Evolutionary conservation across 768 basidiomycete species (phyloP).

Genomic region (Nevesoporus exiguus): DNA sequence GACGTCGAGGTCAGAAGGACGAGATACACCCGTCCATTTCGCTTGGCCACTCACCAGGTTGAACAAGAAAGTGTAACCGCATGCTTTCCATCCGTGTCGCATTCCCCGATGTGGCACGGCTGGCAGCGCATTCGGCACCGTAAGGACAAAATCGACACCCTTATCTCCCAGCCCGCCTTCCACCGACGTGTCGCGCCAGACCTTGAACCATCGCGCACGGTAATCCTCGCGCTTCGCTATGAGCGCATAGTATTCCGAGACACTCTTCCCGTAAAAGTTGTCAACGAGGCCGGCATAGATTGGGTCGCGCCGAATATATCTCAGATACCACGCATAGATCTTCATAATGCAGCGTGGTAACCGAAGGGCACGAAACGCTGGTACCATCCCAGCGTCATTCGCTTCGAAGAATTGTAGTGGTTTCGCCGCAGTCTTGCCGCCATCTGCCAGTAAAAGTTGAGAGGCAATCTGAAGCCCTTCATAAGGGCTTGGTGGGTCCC

Average conservation of each 20-base stretch:
- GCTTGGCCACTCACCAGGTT: slow-evolving; percentile 47
- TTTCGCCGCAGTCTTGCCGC: slow-evolving; percentile 36
- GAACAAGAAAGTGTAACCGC: slow-evolving; percentile 64
- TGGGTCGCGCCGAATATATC: slow-evolving; percentile 49
- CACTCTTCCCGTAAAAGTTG: slow-evolving; percentile 45
- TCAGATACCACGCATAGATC: slow-evolving; percentile 49
- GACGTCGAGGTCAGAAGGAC: background rate
- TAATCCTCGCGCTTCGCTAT: slow-evolving; percentile 45
- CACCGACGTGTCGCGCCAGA: slow-evolving; percentile 28
- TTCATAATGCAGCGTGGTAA: slow-evolving; percentile 46
- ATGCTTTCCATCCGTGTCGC: slow-evolving; percentile 54
- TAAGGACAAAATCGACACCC: slow-evolving; percentile 60
- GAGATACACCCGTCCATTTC: background rate
- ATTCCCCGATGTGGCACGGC: slow-evolving; percentile 53
- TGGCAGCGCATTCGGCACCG: slow-evolving; percentile 59
- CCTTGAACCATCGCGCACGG: slow-evolving; percentile 37
- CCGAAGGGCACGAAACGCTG: slow-evolving; percentile 37
- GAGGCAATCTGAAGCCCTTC: slow-evolving; percentile 52
- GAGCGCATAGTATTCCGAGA: slow-evolving; percentile 48
- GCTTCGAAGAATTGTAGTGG: slow-evolving; percentile 40
- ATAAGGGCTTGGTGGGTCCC: slow-evolving; percentile 43
- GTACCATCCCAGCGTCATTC: slow-evolving; percentile 47
- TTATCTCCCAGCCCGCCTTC: slow-evolving; percentile 32
- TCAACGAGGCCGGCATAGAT: slow-evolving; percentile 54
- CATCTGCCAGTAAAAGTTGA: slow-evolving; percentile 51